Evolutionary conservation across 768 basidiomycete genomes (phyloP), one percentile per base, ranked within the genome.

Genomic region (Phallus indusiatus): DNA sequence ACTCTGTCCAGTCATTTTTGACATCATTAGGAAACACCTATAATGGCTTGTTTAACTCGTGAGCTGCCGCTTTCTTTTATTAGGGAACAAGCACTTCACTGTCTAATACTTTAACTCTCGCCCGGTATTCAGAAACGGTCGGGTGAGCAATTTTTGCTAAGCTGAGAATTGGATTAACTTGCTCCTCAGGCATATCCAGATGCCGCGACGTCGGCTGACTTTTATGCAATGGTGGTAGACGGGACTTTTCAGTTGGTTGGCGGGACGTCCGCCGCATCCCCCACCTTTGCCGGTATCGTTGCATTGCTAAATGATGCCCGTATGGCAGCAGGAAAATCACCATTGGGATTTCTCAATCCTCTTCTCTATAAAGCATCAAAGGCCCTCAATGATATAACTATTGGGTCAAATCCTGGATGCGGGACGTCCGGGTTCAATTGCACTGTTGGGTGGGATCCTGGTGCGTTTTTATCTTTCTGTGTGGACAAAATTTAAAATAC

Each of bases 31-130:
- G 36, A 16, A 36, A 77, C 74, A 0, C 86, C 8, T 8, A 83
- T 61, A 63, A 76, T 20, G 84, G 82, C 36, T 72, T 86, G 7
- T 88, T 77, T 68, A 86, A 86, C 63, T 66, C 72, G 81, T 83
- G 63, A 63, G 80, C 67, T 14, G n/a, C 9, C n/a, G 47, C 21
- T 16, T 8, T 8, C 9, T 37, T 37, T 37, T 37, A 37, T 37
- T 8, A 37, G 16, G n/a, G n/a, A n/a, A n/a, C n/a, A n/a, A n/a
- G n/a, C n/a, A n/a, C n/a, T n/a, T 37, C 36, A 37, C 36, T n/a
- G n/a, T n/a, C n/a, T n/a, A n/a, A n/a, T n/a, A n/a, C 36, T 37
- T 8, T 37, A 37, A 8, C 36, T 8, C 8, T 37, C 8, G 36
- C 16, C 16, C 16, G 8, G 8, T 37, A 8, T 37, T 8, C 36